phyloP scores from a whole-genome alignment of 768 basidiomycete genomes.

The Leccinum rimulosum region DNA sequence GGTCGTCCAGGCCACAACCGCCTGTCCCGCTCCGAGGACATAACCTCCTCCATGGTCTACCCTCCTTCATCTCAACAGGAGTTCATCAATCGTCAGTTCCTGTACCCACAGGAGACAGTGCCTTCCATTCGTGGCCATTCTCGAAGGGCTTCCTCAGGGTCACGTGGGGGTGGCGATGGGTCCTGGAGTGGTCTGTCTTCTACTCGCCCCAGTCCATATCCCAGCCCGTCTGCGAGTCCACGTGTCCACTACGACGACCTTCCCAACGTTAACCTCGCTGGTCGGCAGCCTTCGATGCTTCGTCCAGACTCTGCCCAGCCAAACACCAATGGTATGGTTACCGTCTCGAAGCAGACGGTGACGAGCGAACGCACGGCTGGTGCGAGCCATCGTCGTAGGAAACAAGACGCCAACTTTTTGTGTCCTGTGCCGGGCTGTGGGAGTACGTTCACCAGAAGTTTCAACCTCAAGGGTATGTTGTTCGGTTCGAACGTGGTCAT shows the following conservation, averaged over 20 bases:
- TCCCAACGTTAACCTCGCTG: slow-evolving; percentile 30
- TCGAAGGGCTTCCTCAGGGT: slow-evolving; percentile 42
- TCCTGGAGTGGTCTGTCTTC: slow-evolving; percentile 36
- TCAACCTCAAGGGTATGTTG: slow-evolving; percentile 81
- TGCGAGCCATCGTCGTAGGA: slow-evolving; percentile 81
- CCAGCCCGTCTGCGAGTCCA: slow-evolving; percentile 66
- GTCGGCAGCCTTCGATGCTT: slow-evolving; percentile 24
- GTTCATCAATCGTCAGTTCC: slow-evolving; percentile 42
- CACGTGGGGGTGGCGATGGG: slow-evolving; percentile 30
- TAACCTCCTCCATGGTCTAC: slow-evolving; percentile 33
- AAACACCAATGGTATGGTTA: slow-evolving; percentile 3
- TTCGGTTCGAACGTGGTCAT: slow-evolving; percentile 2
- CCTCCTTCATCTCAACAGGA: slow-evolving; percentile 41
- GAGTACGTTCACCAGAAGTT: slow-evolving; percentile 88
- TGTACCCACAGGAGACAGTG: slow-evolving; percentile 39
- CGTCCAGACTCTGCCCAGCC: slow-evolving; percentile 18
- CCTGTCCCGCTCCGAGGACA: slow-evolving; percentile 62
- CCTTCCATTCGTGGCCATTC: slow-evolving; percentile 41
- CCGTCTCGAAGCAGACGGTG: slow-evolving; percentile 73
- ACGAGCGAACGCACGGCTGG: slow-evolving; percentile 88
- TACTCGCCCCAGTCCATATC: slow-evolving; percentile 58
- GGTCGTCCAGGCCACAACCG: slow-evolving; percentile 46
- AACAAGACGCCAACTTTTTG: slow-evolving; percentile 83
- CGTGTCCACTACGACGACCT: slow-evolving; percentile 51
- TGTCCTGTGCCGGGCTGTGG: slow-evolving; percentile 83